Percentiles rank a stretch among this genome's conserved stretches.
Conservation (phyloP, 768 basidiomycete genomes). For the Lyophyllum decastes region DNA sequence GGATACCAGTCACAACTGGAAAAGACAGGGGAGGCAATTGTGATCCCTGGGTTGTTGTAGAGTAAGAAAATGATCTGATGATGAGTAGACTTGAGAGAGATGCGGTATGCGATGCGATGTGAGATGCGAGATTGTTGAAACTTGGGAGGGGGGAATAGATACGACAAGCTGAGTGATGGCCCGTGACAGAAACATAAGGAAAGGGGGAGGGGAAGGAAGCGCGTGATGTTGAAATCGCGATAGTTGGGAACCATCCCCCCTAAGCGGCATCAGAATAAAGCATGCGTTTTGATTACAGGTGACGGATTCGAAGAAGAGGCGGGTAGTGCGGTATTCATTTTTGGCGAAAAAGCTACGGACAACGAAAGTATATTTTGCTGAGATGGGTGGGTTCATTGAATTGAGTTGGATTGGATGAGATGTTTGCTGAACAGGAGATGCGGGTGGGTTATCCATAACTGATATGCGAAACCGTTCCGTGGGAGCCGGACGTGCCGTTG, state of each 20-base stretch:
- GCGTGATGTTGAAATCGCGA: not conserved
- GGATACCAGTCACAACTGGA: not conserved
- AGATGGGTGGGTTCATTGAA: constrained; percentile 7
- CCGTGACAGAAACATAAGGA: not conserved
- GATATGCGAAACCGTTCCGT: constrained; percentile 12
- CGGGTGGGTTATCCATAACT: constrained; percentile 3
- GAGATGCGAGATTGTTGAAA: not conserved
- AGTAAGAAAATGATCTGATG: not conserved
- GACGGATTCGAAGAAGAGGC: not conserved
- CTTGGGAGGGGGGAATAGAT: not conserved
- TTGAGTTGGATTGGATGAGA: constrained; percentile 1
- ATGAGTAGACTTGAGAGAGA: not conserved
- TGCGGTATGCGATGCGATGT: not conserved
- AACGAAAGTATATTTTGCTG: constrained; percentile 18
- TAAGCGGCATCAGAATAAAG: not conserved
- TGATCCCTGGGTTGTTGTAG: not conserved
- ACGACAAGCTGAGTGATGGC: not conserved
- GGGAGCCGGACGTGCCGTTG: not conserved
- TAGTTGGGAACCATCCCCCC: not conserved
- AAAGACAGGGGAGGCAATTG: not conserved
- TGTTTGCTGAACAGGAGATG: constrained; percentile 7
- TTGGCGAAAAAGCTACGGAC: constrained; percentile 16
- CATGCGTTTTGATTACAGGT: constrained; percentile 5
- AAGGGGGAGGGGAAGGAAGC: not conserved
- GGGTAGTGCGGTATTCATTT: constrained; percentile 7